Base-by-base conservation (phyloP, 352 stramenopile genomes). In the Hyaloperonospora brassicae region DNA sequence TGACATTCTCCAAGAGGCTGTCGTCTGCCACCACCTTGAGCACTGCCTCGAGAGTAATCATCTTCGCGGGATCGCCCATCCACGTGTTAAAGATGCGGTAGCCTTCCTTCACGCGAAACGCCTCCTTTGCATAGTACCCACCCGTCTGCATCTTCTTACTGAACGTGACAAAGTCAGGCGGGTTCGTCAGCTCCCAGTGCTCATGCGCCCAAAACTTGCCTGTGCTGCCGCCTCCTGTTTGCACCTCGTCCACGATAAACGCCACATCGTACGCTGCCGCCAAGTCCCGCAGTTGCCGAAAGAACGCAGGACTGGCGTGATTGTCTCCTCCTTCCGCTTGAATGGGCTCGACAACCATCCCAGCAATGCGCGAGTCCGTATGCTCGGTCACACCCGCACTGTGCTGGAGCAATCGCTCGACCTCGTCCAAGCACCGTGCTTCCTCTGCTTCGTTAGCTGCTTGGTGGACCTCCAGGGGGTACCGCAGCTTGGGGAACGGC, bases 81-180 rank as follows among this genome's bases (percentile, higher is more conserved):
- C 82, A 93, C 50, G 82, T 93, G 68, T 93, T 93, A 65, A 93
- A 93, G 39, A 90, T 90, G 40, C 82, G 82, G 56, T 87, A 93
- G 5, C 73, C 72, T 47, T 93, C 79, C 27, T 55, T 58, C 10
- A 86, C 52, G 17, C 78, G 82, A 52, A 90, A 87, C 44, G 87
- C 71, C 17, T 73, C 46, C 67, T 90, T 93, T 23, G 78, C 75
- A 55, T 85, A 93, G 58, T 87, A 93, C 10, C 82, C 82, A 40
- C 79, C 82, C 4, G 79, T 90, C 57, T 93, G 82, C 57, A 93
- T 70, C 57, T 90, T 93, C 62, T 93, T 93, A 47, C 76, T 89
- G 52, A 93, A 93, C 8, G 83, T 93, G 47, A 93, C 83, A 36
- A 93, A 47, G 44, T 91, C 83, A 4, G 83, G 83, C 13, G 83